A percentile compares a stretch with the other conserved stretches of the same genome.
These are phyloP conservation scores for Phytophthora litchii DNA, from an alignment of 352 stramenopile genomes.

Conservation along the genomic window DNA sequence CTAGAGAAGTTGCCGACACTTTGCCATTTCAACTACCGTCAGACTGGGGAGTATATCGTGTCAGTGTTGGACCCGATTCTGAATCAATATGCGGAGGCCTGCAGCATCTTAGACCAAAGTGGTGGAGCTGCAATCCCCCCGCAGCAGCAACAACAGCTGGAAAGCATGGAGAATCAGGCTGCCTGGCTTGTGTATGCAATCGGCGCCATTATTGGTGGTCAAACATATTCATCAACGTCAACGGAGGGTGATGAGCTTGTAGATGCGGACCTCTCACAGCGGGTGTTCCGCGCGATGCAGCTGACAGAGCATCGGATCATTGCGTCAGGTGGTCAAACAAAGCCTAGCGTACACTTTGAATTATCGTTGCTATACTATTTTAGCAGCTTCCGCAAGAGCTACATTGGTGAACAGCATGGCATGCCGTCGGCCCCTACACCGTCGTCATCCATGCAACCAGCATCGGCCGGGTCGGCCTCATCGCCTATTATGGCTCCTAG, in stretches of 20 bases:
- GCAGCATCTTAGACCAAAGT: slow-evolving; percentile 78
- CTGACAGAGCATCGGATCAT: slow-evolving; percentile 95
- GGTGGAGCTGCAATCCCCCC: slow-evolving; percentile 37
- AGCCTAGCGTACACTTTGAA: slow-evolving; percentile 94
- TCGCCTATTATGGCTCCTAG: slow-evolving; percentile 85
- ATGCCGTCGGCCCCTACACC: slow-evolving; percentile 80
- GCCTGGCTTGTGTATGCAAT: slow-evolving; percentile 98
- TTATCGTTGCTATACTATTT: slow-evolving; percentile 97
- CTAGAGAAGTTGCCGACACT: slow-evolving; percentile 97
- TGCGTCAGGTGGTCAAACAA: slow-evolving; percentile 75
- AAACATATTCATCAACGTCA: slow-evolving; percentile 93
- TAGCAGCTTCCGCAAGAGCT: slow-evolving; percentile 92
- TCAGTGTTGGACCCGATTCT: slow-evolving; percentile 95
- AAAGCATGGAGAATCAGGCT: slow-evolving; percentile 94
- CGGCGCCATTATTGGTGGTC: slow-evolving; percentile 95
- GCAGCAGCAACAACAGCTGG: slow-evolving; percentile 63
- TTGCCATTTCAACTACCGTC: slow-evolving; percentile 96
- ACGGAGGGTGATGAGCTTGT: slow-evolving; percentile 95
- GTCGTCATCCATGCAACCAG: slow-evolving; percentile 52
- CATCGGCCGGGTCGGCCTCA: slow-evolving; percentile 29
- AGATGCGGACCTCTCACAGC: slow-evolving; percentile 95
- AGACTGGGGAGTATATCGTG: slow-evolving; percentile 93
- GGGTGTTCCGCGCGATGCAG: slow-evolving; percentile 96
- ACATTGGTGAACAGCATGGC: slow-evolving; percentile 91
- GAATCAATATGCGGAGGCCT: slow-evolving; percentile 92